Evolutionary conservation across 2,329 filamentous ascomycete species (phyloP).

Genomic region (Cladophialophora chaetospira): DNA sequence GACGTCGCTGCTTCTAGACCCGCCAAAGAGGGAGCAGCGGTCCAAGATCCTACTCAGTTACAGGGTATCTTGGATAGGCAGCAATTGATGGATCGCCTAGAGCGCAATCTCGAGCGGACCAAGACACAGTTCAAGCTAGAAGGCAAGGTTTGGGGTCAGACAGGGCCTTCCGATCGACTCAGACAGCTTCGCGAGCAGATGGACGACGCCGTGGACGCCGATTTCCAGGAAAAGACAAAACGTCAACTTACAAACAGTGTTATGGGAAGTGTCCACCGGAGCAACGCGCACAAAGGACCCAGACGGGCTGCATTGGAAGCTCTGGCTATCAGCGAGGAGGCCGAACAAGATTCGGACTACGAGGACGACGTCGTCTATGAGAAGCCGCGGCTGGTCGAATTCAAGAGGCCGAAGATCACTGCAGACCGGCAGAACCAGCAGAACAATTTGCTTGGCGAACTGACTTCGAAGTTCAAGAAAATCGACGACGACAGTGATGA

Average conservation of each 20-base stretch:
- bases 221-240: constrained; percentile 57
- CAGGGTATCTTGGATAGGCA: constrained; percentile 92
- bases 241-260: constrained; percentile 70
- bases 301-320: constrained; percentile 42
- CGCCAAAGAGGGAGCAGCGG: constrained; percentile 59
- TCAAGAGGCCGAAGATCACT: constrained; percentile 70
- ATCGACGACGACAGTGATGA: constrained; percentile 70
- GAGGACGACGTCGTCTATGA: constrained; percentile 70
- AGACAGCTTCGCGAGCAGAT: constrained; percentile 92
- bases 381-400: constrained; percentile 76
- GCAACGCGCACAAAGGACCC: constrained; percentile 42
- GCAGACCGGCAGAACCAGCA: constrained; percentile 66
- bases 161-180: constrained; percentile 86
- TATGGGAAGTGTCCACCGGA: constrained; percentile 70
- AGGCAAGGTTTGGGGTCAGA: constrained; percentile 84
- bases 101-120: constrained; percentile 92
- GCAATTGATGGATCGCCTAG: constrained; percentile 85
- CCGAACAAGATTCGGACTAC: constrained; percentile 57
- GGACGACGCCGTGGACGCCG: constrained; percentile 66
- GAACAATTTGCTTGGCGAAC: constrained; percentile 68
- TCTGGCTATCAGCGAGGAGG: constrained; percentile 42
- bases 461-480: constrained; percentile 72
- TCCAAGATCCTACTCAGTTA: constrained; percentile 73
- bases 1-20: constrained; percentile 90
- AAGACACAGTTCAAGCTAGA: constrained; percentile 98